Conservation (phyloP, 73 alveolate species). For the Paramecium pentaurelia region DNA sequence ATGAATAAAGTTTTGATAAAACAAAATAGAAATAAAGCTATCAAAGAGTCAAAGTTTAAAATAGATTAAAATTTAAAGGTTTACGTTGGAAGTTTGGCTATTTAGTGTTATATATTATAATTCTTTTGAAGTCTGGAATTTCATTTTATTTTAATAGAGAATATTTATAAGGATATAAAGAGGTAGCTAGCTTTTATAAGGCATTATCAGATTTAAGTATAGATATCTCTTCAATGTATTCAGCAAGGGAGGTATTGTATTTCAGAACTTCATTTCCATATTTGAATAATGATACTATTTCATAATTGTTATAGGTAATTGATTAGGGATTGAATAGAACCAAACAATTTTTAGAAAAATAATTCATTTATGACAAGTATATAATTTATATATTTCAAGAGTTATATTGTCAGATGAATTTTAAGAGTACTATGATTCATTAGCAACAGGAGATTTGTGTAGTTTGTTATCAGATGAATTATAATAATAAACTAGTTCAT, state of each 20-base stretch:
- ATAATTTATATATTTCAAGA: not conserved
- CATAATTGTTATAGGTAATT: not conserved
- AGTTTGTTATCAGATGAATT: not conserved
- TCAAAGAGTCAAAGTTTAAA: not conserved
- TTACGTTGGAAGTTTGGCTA: not conserved
- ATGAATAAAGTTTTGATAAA: not conserved
- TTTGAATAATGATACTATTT: not conserved
- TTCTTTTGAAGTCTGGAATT: not conserved
- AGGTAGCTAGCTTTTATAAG: not conserved
- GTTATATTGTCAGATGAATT: not conserved
- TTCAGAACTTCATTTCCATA: not conserved
- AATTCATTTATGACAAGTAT: not conserved
- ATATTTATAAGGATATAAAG: not conserved
- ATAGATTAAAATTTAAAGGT: not conserved
- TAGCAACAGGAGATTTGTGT: not conserved
- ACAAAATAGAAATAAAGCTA: not conserved
- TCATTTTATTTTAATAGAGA: not conserved
- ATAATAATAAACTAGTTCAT: not conserved
- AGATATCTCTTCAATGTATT: not conserved
- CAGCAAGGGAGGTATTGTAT: not conserved
- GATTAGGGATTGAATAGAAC: not conserved
- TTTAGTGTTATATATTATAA: not conserved
- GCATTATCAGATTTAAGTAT: not conserved
- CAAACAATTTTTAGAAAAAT: not conserved
- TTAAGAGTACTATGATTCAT: not conserved